Percentiles rank a stretch among this genome's conserved stretches.
These are phyloP conservation scores for Spencermartinsiella ligniputridi DNA, from an alignment of 1,139 yeast genomes.

Conservation along the genomic window DNA sequence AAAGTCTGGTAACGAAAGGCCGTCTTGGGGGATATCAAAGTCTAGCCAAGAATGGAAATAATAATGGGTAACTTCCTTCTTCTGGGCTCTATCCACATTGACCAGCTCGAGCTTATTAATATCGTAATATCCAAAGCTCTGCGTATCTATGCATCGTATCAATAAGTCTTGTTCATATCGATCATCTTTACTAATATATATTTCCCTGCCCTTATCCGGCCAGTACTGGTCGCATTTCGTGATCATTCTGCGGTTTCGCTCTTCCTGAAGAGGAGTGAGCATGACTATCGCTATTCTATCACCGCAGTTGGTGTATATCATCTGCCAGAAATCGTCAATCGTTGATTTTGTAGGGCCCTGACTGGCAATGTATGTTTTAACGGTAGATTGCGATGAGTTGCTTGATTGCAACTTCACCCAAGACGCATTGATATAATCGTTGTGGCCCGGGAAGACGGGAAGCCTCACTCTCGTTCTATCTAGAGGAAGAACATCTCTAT, in stretches of 20 bases:
- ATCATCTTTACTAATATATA: background rate
- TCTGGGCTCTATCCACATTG: conserved; percentile 7
- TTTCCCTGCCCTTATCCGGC: conserved; percentile 41
- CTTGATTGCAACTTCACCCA: conserved; percentile 31
- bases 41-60: conserved; percentile 58
- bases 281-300: conserved; percentile 62
- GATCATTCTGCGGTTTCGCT: conserved; percentile 41
- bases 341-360: conserved; percentile 73
- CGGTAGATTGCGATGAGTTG: conserved; percentile 12
- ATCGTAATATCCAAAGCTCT: conserved; percentile 11
- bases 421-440: conserved; percentile 48
- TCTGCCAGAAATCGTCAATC: conserved; percentile 75
- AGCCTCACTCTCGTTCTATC: conserved; percentile 51
- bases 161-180: conserved; percentile 8
- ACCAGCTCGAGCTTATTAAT: conserved; percentile 16
- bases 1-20: conserved; percentile 39
- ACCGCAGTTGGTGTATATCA: conserved; percentile 50
- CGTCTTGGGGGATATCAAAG: conserved; percentile 42
- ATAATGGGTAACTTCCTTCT: conserved; percentile 44
- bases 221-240: conserved; percentile 76
- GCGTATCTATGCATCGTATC: conserved; percentile 12
- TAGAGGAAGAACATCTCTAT: conserved; percentile 55
- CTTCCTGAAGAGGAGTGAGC: conserved; percentile 72
- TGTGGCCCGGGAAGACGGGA: conserved; percentile 29
- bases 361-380: conserved; percentile 47